Base-by-base conservation (phyloP, 768 basidiomycete genomes). In the Lentinus brumalis region DNA sequence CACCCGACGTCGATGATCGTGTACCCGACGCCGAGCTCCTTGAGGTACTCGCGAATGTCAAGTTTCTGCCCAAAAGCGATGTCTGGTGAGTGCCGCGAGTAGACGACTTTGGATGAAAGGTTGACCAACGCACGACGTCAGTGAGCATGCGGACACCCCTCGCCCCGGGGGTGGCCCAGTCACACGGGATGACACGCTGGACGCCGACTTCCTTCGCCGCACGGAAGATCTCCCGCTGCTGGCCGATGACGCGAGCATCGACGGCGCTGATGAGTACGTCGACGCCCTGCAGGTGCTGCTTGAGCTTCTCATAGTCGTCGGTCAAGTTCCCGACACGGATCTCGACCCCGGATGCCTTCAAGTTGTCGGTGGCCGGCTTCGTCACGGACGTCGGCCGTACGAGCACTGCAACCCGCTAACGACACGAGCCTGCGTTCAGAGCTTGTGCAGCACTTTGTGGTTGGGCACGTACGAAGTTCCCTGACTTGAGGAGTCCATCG, bases 1-100 rank as follows among this genome's bases (percentile, higher is more conserved):
- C 50, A 70, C 3, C 72, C 71, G 11, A 69, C 70, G 50, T 71
- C 71, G 45, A 73, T 67, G 42, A 69, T 65, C 12, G 72, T 73
- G 51, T 73, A 66, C 2, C 59, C 57, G 5, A 72, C 51, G 49
- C 61, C 67, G 12, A 66, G 42, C 10, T 62, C 63, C 3, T 61
- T 39, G 41, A 72, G 56, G 52, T 66, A 70, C 7, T 68, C 62
- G 49, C 62, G 66, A 4, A 72, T 65, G 15, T 56, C 63, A 26
- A 18, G 7, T 49, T 49, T 49, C 47, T 49, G 47, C 4, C 40
- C 11, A 14, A 5, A 64, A 55, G 66, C 69, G 71, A 68, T 71
- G 35, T 10, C 21, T 4, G 7, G 18, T 9, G 26, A 50, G 18
- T 4, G 6, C n/a, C 10, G 26, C 10, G 4, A 6, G 8, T 5